These are phyloP conservation scores for Schoenoplectus triqueter DNA, from an alignment of 202 grass and related monocot species.

Conservation along the genomic window DNA sequence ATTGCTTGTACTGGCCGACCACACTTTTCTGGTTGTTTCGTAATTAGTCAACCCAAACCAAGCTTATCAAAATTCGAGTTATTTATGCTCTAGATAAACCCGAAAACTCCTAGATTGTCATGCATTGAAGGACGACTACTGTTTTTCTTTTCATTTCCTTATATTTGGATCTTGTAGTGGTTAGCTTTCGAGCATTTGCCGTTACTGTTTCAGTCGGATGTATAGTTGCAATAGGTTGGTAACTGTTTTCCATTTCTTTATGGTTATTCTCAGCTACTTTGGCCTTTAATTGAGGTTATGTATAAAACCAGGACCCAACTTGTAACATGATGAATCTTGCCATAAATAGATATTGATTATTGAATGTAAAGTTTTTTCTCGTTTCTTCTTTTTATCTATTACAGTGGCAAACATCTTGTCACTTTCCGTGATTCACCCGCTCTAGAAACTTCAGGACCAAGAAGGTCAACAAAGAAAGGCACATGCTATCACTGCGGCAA, in stretches of 20 bases:
- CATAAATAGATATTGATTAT: not conserved
- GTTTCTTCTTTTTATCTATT: conserved; percentile 8
- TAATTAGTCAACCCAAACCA: conserved; percentile 13
- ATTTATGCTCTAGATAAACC: not conserved
- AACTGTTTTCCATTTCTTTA: not conserved
- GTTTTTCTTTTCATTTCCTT: not conserved
- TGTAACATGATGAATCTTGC: not conserved
- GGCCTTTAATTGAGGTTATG: not conserved
- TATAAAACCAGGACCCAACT: not conserved
- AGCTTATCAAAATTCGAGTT: not conserved
- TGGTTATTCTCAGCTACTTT: not conserved
- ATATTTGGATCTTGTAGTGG: not conserved
- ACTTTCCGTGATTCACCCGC: conserved; percentile 44
- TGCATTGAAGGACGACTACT: not conserved
- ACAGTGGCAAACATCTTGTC: conserved; percentile 1
- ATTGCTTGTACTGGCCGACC: conserved; percentile 14
- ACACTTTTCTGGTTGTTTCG: conserved; percentile 6
- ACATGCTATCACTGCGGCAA: conserved; percentile 77
- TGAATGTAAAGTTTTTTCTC: not conserved
- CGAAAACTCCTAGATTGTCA: not conserved
- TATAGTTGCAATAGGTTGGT: conserved; percentile 10
- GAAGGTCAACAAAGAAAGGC: conserved; percentile 42
- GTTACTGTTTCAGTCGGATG: not conserved
- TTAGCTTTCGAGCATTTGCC: not conserved
- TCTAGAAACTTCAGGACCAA: conserved; percentile 7